Conservation (phyloP, 225 moss, liverwort and hornwort species). For the Lunularia cruciata region DNA sequence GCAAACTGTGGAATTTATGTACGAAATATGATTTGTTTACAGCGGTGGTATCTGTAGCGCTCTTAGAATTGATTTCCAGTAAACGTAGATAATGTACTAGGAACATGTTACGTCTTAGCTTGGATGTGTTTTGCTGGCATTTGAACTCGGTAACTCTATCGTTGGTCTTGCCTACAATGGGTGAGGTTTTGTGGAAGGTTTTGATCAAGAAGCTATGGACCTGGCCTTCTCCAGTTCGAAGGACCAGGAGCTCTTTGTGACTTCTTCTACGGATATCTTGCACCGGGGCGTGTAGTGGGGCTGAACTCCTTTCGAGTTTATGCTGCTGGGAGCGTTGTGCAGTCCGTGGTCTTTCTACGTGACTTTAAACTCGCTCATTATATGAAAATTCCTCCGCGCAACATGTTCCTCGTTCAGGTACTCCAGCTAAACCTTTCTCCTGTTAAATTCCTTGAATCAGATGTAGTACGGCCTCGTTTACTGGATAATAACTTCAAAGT, state of each 20-base stretch:
- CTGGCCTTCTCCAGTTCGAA: slow-evolving; percentile 48
- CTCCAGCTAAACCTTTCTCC: neutral
- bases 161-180: neutral
- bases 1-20: too few species aligned
- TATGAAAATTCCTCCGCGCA: slow-evolving; percentile 71
- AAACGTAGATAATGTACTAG: too few species aligned
- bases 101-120: neutral
- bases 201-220: neutral
- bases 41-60: neutral
- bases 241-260: slow-evolving; percentile 69
- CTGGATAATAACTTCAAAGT: too few species aligned
- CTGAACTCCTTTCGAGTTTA: slow-evolving; percentile 61
- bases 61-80: neutral
- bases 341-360: slow-evolving; percentile 61
- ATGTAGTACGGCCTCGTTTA: too few species aligned
- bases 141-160: neutral
- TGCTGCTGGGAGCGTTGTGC: slow-evolving; percentile 59
- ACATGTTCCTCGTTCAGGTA: slow-evolving; percentile 68
- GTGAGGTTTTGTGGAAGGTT: neutral
- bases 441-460: too few species aligned
- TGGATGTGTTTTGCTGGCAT: neutral
- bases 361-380: slow-evolving; percentile 73
- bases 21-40: neutral
- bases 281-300: slow-evolving; percentile 62
- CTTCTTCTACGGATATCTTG: slow-evolving; percentile 56